phyloP scores from a whole-genome alignment of 2,329 filamentous ascomycete species.

The Elsinoe batatas region DNA sequence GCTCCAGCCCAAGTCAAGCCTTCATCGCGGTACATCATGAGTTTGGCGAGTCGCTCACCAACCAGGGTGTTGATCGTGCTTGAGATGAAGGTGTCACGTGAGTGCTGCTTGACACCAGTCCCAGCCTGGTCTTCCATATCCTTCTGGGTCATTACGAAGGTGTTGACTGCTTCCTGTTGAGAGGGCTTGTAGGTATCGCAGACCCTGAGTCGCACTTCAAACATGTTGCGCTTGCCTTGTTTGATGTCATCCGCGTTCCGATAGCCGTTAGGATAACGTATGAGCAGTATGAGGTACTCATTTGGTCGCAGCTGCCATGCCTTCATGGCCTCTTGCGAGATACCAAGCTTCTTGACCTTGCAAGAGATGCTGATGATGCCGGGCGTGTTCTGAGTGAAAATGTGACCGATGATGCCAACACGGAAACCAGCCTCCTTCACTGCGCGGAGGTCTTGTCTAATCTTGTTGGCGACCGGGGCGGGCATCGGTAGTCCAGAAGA shows the following conservation, averaged over 20 bases:
- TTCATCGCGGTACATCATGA: constrained; percentile 47
- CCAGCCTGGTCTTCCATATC: constrained; percentile 18
- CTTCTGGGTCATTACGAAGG: constrained; percentile 38
- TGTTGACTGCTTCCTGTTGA: constrained; percentile 40
- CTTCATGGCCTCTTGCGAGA: constrained; percentile 63
- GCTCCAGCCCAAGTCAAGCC: constrained; percentile 58
- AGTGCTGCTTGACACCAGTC: constrained; percentile 13
- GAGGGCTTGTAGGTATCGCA: constrained; percentile 65
- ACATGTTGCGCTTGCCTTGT: constrained; percentile 30
- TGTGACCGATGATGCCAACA: constrained; percentile 51
- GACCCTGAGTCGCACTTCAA: constrained; percentile 60
- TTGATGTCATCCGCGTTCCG: constrained; percentile 47
- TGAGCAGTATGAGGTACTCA: constrained; percentile 65
- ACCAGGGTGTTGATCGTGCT: constrained; percentile 60
- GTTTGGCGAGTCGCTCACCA: constrained; percentile 50
- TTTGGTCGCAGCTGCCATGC: constrained; percentile 61
- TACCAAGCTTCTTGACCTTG: constrained; percentile 57
- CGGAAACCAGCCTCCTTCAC: constrained; percentile 59
- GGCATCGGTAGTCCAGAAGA: background rate
- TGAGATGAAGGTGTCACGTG: constrained; percentile 57
- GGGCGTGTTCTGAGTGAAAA: constrained; percentile 35
- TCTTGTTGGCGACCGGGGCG: constrained; percentile 15
- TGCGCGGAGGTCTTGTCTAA: constrained; percentile 46
- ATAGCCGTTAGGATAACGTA: constrained; percentile 57
- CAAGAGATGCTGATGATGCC: constrained; percentile 58